Evolutionary conservation across 495 filamentous ascomycete genomes (phyloP).

Genomic region (Penicillium psychrofluorescens): DNA sequence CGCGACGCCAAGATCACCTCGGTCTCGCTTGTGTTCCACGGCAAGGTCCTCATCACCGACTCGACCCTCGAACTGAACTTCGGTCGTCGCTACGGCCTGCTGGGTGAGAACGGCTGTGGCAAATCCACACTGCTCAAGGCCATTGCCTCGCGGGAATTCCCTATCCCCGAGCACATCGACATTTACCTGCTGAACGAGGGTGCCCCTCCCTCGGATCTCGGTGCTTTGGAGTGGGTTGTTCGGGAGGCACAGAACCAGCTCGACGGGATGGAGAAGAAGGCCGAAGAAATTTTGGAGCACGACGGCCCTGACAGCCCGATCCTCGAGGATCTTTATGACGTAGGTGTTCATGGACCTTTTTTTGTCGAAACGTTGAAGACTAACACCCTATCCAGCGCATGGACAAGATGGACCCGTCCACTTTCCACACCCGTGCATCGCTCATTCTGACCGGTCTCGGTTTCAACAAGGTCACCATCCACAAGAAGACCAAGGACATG

Average conservation of each 20-base stretch:
- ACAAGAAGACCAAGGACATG: slow-evolving; percentile 99
- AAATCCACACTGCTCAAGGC: slow-evolving; percentile 96
- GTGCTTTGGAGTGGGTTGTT: slow-evolving; percentile 95
- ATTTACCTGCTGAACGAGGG: slow-evolving; percentile 98
- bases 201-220: slow-evolving; percentile 79
- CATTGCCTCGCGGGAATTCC: slow-evolving; percentile 87
- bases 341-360: slow-evolving; percentile 36
- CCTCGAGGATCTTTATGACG: slow-evolving; percentile 94
- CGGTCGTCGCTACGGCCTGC: slow-evolving; percentile 84
- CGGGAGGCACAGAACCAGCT: slow-evolving; percentile 92
- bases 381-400: slow-evolving; percentile 63
- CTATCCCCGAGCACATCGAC: slow-evolving; percentile 93
- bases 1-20: slow-evolving; percentile 97
- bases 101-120: slow-evolving; percentile 98
- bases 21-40: slow-evolving; percentile 91
- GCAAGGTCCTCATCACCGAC: slow-evolving; percentile 90
- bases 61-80: slow-evolving; percentile 89
- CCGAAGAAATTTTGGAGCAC: slow-evolving; percentile 84
- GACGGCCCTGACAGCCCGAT: slow-evolving; percentile 86
- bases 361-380: slow-evolving; percentile 5
- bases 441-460: slow-evolving; percentile 97
- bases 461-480: slow-evolving; percentile 94
- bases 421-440: slow-evolving; percentile 93
- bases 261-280: slow-evolving; percentile 75
- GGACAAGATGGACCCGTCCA: slow-evolving; percentile 99